Base-by-base conservation (phyloP, 495 filamentous ascomycete species). In the Hamigera avellanea region DNA sequence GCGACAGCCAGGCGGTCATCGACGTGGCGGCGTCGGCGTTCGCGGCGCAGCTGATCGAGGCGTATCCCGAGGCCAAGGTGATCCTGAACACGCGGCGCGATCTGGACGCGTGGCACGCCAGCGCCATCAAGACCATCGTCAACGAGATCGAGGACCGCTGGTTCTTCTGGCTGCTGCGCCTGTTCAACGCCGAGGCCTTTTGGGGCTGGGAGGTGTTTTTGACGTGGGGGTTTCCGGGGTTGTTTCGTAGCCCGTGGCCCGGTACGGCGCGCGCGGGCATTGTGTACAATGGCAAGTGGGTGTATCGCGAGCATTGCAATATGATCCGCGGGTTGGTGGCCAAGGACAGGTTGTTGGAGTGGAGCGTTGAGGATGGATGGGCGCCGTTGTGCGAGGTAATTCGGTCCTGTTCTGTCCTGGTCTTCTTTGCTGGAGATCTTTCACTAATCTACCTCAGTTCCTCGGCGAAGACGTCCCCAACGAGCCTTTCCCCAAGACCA, bases 291-390 rank as follows among this genome's bases (percentile, higher is more conserved):
- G 54, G 57, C 6, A 57, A 54, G 31, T 50, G 46, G 48, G 43
- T 54, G 26, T 57, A 57, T 47, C 42, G 43, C 14, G 41, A 54
- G 14, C 51, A 54, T 39, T 42, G 33, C 30, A 42, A 42, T 12
- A 49, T 39, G 33, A 34, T 56, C 14, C 28, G 40, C 15, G 50
- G 53, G 0, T 18, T 65, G 28, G 62, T 69, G 2, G 49, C 56
- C 6, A 42, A 48, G 42, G 63, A 57, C 23, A 57, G 54, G 28
- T 43, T 76, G 33, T 61, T 77, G 25, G 72, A 75, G 45, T 76
- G 68, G 54, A 53, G 50, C 25, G 62, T 74, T 35, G 53, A 62
- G 17, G 63, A 73, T 40, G 75, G 73, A 5, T 77, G 72, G 73
- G 66, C 51, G 29, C 72, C 72, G 4, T 54, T 76, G 6, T 77